Conservation (phyloP, 2,329 filamentous ascomycete genomes). For the Hypomyces perniciosus region DNA sequence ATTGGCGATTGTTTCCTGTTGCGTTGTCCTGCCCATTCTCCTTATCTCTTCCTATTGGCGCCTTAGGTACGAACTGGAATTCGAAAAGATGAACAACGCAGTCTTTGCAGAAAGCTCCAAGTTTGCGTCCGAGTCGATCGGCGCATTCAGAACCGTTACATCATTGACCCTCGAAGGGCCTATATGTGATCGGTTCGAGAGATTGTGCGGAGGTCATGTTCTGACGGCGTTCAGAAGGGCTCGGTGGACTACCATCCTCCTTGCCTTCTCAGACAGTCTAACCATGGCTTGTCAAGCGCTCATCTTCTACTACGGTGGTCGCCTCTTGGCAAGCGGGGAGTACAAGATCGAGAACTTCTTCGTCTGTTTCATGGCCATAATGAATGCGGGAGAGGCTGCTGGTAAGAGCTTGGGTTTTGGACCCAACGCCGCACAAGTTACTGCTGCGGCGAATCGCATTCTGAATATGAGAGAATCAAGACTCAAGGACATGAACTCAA, state of each 20-base stretch:
- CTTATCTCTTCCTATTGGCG: constrained; percentile 45
- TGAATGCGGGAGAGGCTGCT: constrained; percentile 61
- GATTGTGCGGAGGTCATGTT: constrained; percentile 54
- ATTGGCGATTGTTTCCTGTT: constrained; percentile 60
- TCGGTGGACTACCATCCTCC: constrained; percentile 56
- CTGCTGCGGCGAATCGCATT: constrained; percentile 55
- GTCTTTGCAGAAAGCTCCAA: constrained; percentile 68
- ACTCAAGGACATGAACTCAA: constrained; percentile 27
- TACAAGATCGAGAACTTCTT: constrained; percentile 43
- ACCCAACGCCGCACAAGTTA: constrained; percentile 56
- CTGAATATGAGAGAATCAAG: constrained; percentile 43
- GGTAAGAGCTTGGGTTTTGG: constrained; percentile 63
- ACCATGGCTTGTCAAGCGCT: constrained; percentile 58
- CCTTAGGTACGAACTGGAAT: constrained; percentile 55
- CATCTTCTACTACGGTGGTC: constrained; percentile 61
- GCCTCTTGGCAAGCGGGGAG: constrained; percentile 48
- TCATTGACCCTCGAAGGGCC: constrained; percentile 63
- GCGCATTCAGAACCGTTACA: constrained; percentile 66
- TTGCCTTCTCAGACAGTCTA: constrained; percentile 63
- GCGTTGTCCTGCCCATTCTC: constrained; percentile 50
- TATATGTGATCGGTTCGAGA: constrained; percentile 56
- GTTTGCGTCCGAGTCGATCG: constrained; percentile 68
- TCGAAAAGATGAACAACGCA: constrained; percentile 60
- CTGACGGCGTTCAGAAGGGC: constrained; percentile 54
- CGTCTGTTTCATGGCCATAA: constrained; percentile 58